These are phyloP conservation scores for Endoconidiophora polonica DNA, from an alignment of 2,329 filamentous ascomycete genomes.

Conservation along the genomic window DNA sequence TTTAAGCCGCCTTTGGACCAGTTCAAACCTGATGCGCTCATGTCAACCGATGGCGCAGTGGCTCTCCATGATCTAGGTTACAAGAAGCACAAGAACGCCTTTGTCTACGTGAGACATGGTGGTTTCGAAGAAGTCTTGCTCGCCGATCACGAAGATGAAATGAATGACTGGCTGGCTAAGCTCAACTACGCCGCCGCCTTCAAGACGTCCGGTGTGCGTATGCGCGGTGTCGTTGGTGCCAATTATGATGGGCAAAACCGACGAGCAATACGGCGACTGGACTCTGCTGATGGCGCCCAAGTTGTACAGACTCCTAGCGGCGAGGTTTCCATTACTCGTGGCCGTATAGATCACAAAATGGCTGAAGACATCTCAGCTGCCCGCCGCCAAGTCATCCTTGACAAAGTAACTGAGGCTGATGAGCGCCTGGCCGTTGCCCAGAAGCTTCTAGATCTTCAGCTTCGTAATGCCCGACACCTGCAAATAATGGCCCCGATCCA, in stretches of 20 bases:
- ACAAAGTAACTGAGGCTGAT: constrained; percentile 70
- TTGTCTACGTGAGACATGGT: constrained; percentile 74
- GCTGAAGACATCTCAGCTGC: constrained; percentile 73
- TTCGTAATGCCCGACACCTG: constrained; percentile 81
- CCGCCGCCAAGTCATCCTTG: constrained; percentile 63
- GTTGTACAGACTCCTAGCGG: constrained; percentile 54
- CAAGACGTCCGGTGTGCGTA: constrained; percentile 75
- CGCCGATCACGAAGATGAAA: constrained; percentile 75
- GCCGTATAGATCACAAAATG: constrained; percentile 64
- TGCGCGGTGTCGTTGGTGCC: constrained; percentile 71
- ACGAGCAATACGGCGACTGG: constrained; percentile 54
- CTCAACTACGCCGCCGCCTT: constrained; percentile 95
- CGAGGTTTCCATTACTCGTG: constrained; percentile 55
- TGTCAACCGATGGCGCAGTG: constrained; percentile 87
- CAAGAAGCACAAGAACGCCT: constrained; percentile 90
- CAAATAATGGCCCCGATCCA: constrained; percentile 81
- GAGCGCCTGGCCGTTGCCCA: constrained; percentile 57
- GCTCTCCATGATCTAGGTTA: constrained; percentile 75
- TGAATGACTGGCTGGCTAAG: constrained; percentile 93
- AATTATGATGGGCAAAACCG: constrained; percentile 70
- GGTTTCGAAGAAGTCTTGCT: constrained; percentile 80
- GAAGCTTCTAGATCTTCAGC: constrained; percentile 63
- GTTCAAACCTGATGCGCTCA: constrained; percentile 85
- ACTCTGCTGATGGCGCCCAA: constrained; percentile 42
- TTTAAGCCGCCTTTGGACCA: constrained; percentile 82